Evolutionary conservation across 2,329 filamentous ascomycete genomes (phyloP).

Genomic region (Trichoderma sp.): DNA sequence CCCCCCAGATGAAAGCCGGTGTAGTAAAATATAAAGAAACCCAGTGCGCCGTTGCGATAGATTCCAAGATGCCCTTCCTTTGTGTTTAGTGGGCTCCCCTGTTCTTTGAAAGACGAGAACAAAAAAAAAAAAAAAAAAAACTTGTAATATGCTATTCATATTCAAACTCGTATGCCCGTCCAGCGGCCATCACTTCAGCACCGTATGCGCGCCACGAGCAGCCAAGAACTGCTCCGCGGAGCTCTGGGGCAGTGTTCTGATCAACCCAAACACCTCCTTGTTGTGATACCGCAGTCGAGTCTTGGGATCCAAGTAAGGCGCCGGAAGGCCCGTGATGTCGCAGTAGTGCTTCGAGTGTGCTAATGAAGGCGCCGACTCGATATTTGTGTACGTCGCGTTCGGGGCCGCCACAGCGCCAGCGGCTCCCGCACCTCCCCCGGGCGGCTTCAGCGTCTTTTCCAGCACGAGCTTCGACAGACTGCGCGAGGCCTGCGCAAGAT

Average conservation of each 20-base stretch:
- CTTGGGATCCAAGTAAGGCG: conserved; percentile 92
- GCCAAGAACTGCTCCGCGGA: conserved; percentile 86
- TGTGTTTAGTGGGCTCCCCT: not conserved
- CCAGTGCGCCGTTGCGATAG: not conserved
- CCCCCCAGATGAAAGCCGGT: not conserved
- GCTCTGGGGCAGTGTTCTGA: conserved; percentile 76
- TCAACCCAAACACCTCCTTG: conserved; percentile 81
- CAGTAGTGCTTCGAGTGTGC: conserved; percentile 86
- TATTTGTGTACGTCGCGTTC: conserved; percentile 88
- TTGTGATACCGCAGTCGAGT: conserved; percentile 90
- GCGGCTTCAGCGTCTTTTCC: conserved; percentile 66
- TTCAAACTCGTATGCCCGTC: not conserved
- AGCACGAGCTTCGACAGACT: conserved; percentile 84
- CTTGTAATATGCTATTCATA: not conserved
- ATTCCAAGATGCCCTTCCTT: not conserved
- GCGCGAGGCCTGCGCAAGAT: conserved; percentile 84
- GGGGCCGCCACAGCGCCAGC: conserved; percentile 50
- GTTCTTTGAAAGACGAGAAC: no score
- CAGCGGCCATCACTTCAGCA: conserved; percentile 68
- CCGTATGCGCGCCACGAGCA: conserved; percentile 84
- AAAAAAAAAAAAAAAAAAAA: not conserved
- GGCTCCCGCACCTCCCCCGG: conserved; percentile 5
- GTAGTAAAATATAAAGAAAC: not conserved
- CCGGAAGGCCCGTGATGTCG: conserved; percentile 90
- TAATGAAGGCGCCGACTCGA: conserved; percentile 88